Evolutionary conservation across 192 early-diverging fungal species (phyloP), one percentile per base, ranked within the genome.

Genomic region (Geranomyces michiganensis): DNA sequence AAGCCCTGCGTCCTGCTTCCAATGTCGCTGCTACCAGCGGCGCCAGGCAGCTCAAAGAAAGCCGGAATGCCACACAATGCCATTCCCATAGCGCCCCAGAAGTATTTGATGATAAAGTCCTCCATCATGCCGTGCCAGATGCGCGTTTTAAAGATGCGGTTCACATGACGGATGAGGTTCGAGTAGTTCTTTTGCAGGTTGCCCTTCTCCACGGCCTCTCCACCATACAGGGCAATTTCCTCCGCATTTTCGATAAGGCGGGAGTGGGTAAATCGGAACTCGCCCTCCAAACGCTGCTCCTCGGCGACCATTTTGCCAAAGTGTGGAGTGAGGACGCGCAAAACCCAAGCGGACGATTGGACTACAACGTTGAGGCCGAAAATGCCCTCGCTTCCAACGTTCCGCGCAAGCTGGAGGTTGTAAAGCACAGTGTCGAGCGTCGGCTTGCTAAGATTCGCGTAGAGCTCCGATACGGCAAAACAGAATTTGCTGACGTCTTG

Each of bases 71-170:
- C 89, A 70, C 93, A 96, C 17, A 96, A 82, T 12, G 90, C 79
- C 59, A 95, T 81, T 41, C 95, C 95, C 64, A 90, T 88, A 0
- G 94, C 95, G 69, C 94, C 93, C 96, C 96, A 98, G 64, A 94
- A 92, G 81, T 99, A 99, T 78, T 99, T 99, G 80, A 99, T 93
- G 27, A 97, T 85, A 84, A 96, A 97, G 79, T 97, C 96, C 78
- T 98, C 96, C 55, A 97, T 79, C 94, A 98, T 96, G 26, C 91
- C 86, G 76, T 97, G 92, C 76, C 90, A 91, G 62, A 99, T 90
- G 46, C 92, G 90, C 68, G 91, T 84, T 22, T 87, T 88, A 81
- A 92, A 94, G 36, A 95, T 87, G 56, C 86, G 86, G 75, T 93
- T 93, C 75, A 97, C 84, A 74, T 99, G 96, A 48, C 85, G 85